Evolutionary conservation across 805 yeast species (phyloP).

Genomic region (Hanseniaspora meyeri): DNA sequence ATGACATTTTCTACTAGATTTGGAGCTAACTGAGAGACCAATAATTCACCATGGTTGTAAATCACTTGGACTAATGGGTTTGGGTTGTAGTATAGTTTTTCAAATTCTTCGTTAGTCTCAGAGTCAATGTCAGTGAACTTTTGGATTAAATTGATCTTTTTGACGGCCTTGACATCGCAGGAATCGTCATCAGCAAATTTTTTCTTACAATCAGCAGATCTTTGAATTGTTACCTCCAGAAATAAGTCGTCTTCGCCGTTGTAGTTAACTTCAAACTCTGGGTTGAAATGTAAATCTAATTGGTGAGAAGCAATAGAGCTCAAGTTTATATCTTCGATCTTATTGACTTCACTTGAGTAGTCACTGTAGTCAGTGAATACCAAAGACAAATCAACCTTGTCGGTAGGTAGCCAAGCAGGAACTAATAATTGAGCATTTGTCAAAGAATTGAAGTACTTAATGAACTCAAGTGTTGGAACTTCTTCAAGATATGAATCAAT

Average conservation of each 20-base stretch:
- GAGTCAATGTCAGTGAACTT: constrained; percentile 19
- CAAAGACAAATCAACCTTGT: constrained; percentile 18
- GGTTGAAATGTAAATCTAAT: constrained; percentile 17
- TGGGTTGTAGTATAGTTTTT: constrained; percentile 7
- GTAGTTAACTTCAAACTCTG: constrained; percentile 23
- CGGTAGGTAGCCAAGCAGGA: constrained; percentile 19
- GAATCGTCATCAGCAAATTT: constrained; percentile 16
- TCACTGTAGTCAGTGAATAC: constrained; percentile 19
- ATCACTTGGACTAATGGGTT: constrained; percentile 4
- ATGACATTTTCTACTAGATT: constrained; percentile 3
- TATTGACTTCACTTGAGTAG: constrained; percentile 3
- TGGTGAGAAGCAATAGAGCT: constrained; percentile 12
- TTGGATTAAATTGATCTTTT: constrained; percentile 22
- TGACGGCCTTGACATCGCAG: constrained; percentile 15
- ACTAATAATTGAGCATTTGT: constrained; percentile 16
- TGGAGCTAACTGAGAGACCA: background rate
- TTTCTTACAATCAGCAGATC: constrained; percentile 16
- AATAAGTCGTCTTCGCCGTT: constrained; percentile 18
- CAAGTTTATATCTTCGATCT: background rate
- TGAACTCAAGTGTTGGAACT: constrained; percentile 18
- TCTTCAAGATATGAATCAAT: constrained; percentile 12
- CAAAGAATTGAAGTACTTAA: constrained; percentile 21
- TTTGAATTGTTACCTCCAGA: constrained; percentile 24
- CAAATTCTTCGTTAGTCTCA: constrained; percentile 4
- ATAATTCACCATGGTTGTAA: constrained; percentile 10